These are phyloP conservation scores for Tetrapisispora namnaoensis DNA, from an alignment of 805 yeast genomes.

Conservation along the genomic window DNA sequence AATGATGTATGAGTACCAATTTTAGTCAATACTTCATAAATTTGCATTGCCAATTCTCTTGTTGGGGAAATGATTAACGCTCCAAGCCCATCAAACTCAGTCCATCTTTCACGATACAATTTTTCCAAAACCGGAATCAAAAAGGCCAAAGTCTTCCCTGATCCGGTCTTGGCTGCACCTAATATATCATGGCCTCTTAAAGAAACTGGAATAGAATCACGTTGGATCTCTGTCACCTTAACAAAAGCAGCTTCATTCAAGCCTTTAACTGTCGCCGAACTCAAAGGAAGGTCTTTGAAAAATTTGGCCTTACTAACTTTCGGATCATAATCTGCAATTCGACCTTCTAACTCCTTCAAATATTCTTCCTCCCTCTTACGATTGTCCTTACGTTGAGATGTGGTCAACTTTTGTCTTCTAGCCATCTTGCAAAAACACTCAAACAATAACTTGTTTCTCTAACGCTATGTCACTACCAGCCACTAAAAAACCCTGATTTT, in stretches of 20 bases:
- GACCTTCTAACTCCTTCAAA: constrained; percentile 37
- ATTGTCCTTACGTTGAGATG: constrained; percentile 30
- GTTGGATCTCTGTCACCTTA: constrained; percentile 78
- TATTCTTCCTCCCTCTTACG: constrained; percentile 31
- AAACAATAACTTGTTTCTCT: too few relatives aligned
- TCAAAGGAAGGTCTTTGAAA: constrained; percentile 72
- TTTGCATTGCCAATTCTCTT: constrained; percentile 83
- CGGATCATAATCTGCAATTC: constrained; percentile 47
- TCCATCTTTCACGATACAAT: constrained; percentile 60
- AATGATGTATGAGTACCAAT: constrained; percentile 67
- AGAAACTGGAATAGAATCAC: constrained; percentile 62
- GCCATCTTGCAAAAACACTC: constrained; percentile 25
- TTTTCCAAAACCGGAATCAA: constrained; percentile 71
- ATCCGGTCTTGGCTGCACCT: constrained; percentile 78
- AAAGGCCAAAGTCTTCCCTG: constrained; percentile 86
- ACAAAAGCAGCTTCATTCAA: constrained; percentile 70
- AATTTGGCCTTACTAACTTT: constrained; percentile 33
- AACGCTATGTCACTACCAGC: too few relatives aligned
- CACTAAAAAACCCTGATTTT: too few relatives aligned
- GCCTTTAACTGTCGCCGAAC: constrained; percentile 56
- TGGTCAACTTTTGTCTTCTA: constrained; percentile 27
- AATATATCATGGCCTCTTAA: constrained; percentile 70
- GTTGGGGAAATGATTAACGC: constrained; percentile 88
- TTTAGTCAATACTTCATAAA: constrained; percentile 74
- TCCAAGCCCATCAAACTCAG: constrained; percentile 79